phyloP scores from a whole-genome alignment of 2,329 filamentous ascomycete genomes.

The Fusarium lyarnte region DNA sequence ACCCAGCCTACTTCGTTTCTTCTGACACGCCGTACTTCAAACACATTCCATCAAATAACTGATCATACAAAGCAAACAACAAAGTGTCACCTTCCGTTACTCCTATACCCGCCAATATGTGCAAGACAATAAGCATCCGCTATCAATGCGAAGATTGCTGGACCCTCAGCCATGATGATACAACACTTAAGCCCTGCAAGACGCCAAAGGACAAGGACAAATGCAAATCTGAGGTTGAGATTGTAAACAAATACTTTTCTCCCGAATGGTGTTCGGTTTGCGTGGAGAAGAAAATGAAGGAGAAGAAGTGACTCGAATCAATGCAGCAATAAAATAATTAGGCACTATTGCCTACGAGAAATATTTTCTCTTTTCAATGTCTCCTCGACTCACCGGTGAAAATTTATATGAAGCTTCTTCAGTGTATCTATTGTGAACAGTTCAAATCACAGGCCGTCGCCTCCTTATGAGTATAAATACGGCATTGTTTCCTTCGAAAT shows the following conservation, averaged over 20 bases:
- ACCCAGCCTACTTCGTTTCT: too few relatives aligned
- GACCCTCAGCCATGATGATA: neutral
- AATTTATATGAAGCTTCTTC: rapidly evolving
- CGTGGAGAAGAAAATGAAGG: neutral
- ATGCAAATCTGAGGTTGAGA: neutral
- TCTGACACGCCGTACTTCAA: rapidly evolving
- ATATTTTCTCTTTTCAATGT: too few relatives aligned
- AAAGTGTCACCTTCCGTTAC: rapidly evolving
- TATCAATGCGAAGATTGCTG: neutral
- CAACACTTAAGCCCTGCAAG: neutral
- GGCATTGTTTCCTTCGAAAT: rapidly evolving
- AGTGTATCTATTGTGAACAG: neutral
- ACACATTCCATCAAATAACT: neutral
- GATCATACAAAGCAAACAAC: rapidly evolving
- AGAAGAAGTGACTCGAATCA: neutral
- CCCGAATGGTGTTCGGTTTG: neutral
- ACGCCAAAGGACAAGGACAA: neutral
- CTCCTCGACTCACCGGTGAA: neutral
- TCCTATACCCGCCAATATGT: neutral
- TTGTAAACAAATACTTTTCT: neutral
- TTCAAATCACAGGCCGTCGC: rapidly evolving
- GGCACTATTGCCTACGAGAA: neutral
- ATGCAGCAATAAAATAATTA: too few relatives aligned
- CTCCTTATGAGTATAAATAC: rapidly evolving
- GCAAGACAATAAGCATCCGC: neutral